phyloP scores from a whole-genome alignment of 768 basidiomycete genomes.

The Pleurotus tuoliensis region DNA sequence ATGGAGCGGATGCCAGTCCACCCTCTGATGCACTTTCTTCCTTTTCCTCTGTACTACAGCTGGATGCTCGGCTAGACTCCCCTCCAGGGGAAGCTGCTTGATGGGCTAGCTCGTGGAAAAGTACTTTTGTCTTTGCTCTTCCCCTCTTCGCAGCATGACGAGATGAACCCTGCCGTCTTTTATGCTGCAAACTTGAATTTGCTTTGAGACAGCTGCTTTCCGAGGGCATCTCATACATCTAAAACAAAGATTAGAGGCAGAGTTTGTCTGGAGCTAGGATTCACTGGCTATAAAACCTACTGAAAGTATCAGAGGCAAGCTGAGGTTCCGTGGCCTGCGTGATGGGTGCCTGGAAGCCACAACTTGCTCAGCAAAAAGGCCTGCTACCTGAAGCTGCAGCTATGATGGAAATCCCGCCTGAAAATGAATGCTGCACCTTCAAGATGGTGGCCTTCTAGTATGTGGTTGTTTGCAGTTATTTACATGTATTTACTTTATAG shows the following conservation, averaged over 20 bases:
- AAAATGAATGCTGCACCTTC: no score
- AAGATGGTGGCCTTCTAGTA: no score
- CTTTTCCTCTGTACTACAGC: not conserved
- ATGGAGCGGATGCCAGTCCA: not conserved
- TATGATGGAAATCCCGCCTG: no score
- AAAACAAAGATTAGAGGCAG: not conserved
- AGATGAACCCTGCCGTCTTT: not conserved
- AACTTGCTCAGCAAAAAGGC: no score
- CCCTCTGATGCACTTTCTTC: not conserved
- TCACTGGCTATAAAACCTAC: conserved; percentile 3
- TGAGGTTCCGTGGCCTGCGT: not conserved
- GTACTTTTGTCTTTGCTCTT: not conserved
- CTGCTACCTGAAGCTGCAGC: no score
- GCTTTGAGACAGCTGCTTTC: not conserved
- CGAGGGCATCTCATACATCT: not conserved
- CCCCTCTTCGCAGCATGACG: not conserved
- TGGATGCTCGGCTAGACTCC: not conserved
- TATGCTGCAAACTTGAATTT: not conserved
- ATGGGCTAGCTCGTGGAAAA: not conserved
- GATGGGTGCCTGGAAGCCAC: no score
- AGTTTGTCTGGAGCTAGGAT: conserved; percentile 4
- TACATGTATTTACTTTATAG: no score
- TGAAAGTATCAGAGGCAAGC: not conserved
- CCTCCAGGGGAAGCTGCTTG: not conserved
- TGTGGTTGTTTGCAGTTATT: no score